Percentiles rank a stretch among this genome's conserved stretches.
These are phyloP conservation scores for Chaetomium sp. DNA, from an alignment of 2,329 filamentous ascomycete genomes.

Conservation along the genomic window DNA sequence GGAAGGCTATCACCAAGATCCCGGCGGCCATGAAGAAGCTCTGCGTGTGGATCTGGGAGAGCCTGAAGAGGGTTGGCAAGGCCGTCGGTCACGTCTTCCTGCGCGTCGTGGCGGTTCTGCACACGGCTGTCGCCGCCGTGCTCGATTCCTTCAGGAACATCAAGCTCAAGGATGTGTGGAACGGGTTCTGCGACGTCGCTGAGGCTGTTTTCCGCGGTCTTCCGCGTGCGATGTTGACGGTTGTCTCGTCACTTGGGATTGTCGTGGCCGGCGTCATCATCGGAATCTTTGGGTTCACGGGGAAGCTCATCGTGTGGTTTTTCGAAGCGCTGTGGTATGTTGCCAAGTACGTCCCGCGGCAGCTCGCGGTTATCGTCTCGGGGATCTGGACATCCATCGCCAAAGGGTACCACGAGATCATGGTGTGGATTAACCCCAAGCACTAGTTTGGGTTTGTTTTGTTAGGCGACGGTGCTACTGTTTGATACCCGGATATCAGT, in stretches of 20 bases:
- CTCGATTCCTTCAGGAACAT: slow-evolving; percentile 41
- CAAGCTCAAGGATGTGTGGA: slow-evolving; percentile 45
- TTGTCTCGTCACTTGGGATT: slow-evolving; percentile 33
- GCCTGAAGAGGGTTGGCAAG: slow-evolving; percentile 35
- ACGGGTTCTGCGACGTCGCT: slow-evolving; percentile 40
- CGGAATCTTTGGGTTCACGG: slow-evolving; percentile 39
- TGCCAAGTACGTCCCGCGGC: slow-evolving; percentile 41
- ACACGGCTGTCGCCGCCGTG: slow-evolving; percentile 42
- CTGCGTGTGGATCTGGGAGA: slow-evolving; percentile 39
- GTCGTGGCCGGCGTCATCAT: slow-evolving; percentile 38
- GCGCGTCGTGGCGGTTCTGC: slow-evolving; percentile 41
- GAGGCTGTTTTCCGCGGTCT: slow-evolving; percentile 36
- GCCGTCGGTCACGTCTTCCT: slow-evolving; percentile 36
- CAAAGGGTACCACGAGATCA: slow-evolving; percentile 42
- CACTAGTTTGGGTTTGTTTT: slow-evolving; percentile 16
- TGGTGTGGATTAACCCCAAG: slow-evolving; percentile 45
- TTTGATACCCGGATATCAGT: slow-evolving; percentile 6
- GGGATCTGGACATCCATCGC: slow-evolving; percentile 39
- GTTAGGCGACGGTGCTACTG: neutral
- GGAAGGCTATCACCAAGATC: slow-evolving; percentile 32
- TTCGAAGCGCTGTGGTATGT: slow-evolving; percentile 37
- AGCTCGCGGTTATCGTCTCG: slow-evolving; percentile 40
- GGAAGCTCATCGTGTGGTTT: slow-evolving; percentile 37
- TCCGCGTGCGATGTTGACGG: slow-evolving; percentile 35
- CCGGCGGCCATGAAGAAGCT: slow-evolving; percentile 37